Evolutionary conservation across 2,329 filamentous ascomycete species (phyloP), one percentile per base, ranked within the genome.

Genomic region (Trichoderma cornu-damae): DNA sequence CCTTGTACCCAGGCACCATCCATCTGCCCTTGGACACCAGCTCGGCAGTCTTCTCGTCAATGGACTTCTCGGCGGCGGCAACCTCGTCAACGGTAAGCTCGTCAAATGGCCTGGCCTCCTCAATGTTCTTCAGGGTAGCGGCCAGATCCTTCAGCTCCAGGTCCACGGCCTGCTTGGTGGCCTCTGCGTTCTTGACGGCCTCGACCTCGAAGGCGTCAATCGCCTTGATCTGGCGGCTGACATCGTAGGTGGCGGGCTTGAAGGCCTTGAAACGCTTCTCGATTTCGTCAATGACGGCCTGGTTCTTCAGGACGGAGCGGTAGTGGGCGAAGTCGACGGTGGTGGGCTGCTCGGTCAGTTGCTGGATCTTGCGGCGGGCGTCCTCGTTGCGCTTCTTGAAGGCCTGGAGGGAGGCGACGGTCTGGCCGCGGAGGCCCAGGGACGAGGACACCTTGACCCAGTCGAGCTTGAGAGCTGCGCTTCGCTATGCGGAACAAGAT

Each of bases 321-420:
- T 97, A 99, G 77, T 93, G 84, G 66, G 84, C 76, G 79, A 99
- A 97, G 83, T 99, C 91, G 78, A 99, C 85, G 59, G 84, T 84
- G 70, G 90, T 90, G 64, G 93, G 80, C 73, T 88, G 86, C 77
- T 96, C 90, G 63, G 84, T 86, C 59, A 99, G 90, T 62, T 84
- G 69, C 76, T 88, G 85, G 61, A 99, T 83, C 79, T 93, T 93
- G 81, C 94, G 93, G 78, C 93, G 92, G 73, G 90, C 93, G 75
- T 96, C 92, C 74, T 99, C 94, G 83, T 97, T 96, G 80, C 94
- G 92, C 86, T 96, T 94, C 86, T 99, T 99, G 88, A 99, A 99
- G 65, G 90, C 84, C 75, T 93, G 88, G 62, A 99, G 90, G 62
- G 93, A 88, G 69, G 87, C 79, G 67, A 90, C 92, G 67, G 94